Conservation (phyloP, 148 eudicot genomes). For the Rhododendron henanense region DNA sequence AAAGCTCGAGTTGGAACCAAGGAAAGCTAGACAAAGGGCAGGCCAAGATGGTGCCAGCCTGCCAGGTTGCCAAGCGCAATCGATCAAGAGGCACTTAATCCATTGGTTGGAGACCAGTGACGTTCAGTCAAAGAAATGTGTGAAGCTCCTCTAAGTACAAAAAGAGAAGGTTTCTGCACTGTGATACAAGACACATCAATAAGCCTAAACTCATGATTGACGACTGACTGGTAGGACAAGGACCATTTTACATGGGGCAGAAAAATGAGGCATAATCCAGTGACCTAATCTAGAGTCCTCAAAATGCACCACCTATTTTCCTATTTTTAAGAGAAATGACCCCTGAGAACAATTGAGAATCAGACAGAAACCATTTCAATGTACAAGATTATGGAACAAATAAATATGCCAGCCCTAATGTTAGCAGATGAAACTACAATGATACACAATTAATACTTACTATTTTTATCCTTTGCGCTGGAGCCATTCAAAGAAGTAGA, state of each 20-base stretch:
- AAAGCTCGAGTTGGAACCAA: background rate
- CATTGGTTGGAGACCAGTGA: background rate
- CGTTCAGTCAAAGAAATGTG: background rate
- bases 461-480: slow-evolving; percentile 32
- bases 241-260: background rate
- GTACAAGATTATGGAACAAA: background rate
- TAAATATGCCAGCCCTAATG: background rate
- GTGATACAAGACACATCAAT: background rate
- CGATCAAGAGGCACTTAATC: background rate
- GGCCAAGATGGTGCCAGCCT: background rate
- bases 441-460: slow-evolving; percentile 34
- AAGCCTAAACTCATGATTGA: background rate
- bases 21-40: background rate
- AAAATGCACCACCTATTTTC: background rate
- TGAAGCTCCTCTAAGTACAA: background rate
- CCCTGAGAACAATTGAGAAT: background rate
- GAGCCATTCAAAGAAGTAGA: slow-evolving; percentile 39
- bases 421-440: background rate
- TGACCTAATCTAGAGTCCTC: background rate
- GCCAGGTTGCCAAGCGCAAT: background rate
- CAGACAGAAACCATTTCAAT: background rate
- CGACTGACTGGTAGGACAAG: background rate
- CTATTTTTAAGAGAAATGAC: background rate
- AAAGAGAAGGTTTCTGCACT: background rate
- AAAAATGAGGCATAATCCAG: background rate